Base-by-base conservation (phyloP, 1,139 yeast species). In the Sugiyamaella pinicola region DNA sequence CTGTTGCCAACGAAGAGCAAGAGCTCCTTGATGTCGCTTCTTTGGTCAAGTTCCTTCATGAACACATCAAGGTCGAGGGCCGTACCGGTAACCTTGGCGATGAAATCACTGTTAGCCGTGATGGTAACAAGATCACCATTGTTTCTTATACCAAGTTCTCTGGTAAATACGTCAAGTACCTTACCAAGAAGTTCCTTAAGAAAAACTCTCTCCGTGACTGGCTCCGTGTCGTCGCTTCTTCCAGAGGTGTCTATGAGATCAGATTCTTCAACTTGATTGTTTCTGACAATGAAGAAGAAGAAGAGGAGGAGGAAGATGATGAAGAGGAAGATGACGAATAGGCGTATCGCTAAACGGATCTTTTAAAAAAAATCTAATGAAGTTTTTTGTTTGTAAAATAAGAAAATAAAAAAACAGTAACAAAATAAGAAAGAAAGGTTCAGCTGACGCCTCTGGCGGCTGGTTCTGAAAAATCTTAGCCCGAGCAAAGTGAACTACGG, bases 101-200 rank as follows among this genome's bases (percentile, higher is more conserved):
- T 75, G 87, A 85, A 73, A 84, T 95, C 82, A 80, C 93, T 62
- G 90, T 93, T 68, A 79, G 91, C 72, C 79, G 84, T 71, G 95
- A 89, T 74, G 89, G 87, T 70, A 83, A 84, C 79, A 80, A 83
- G 77, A 75, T 82, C 72, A 90, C 88, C 73, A 85, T 93, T 70
- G 86, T 90, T 78, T 81, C 98, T 66, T 83, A 86, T 80, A 79
- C 95, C 79, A 86, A 89, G 81, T 93, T 95, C 93, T 90, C 98
- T 69, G 99, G 99, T 81, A 93, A 95, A 83, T 93, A 93, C 96
- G 87, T 90, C 78, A 93, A 93, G 84, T 93, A 91, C 93, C 83
- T 93, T 77, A 88, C 98, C 74, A 93, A 93, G 90, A 91, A 95
- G 85, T 93, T 89, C 95, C 88, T 93, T 80, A 93, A 93, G 96